Base-by-base conservation (phyloP, 306 rosid genomes). In the Cucumis cinereus region DNA sequence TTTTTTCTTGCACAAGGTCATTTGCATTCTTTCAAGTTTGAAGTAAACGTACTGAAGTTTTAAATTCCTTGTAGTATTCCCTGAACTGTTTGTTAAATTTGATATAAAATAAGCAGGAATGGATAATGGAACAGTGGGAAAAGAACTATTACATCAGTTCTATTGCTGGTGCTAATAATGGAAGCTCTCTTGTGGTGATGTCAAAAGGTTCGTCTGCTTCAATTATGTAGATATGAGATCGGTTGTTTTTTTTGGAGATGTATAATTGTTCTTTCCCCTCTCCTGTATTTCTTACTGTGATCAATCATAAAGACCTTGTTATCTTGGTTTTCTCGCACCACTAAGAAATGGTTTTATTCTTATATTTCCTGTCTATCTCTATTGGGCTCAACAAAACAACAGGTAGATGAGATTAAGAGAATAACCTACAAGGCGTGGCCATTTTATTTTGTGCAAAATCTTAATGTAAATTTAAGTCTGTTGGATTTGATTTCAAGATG, bases 1-100 rank as follows among this genome's bases (percentile, higher is more conserved):
- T 10, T 83, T 82, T 61, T 93, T 93, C 87, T 84, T 93, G 79
- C 96, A 90, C 86, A 91, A 93, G 98, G 98, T 91, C 75, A 81
- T 59, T 74, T 30, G 38, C 74, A 61, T 57, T 52, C 35, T 85
- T 82, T 76, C 55, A 59, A 47, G 47, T 85, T 72, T n/a, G 47
- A 19, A 28, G 36, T 66, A 30, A 56, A 23, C 20, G 28, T 28
- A 19, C 55, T 62, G 40, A 17, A 10, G 1, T 36, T 35, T 63
- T 10, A 40, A 64, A 12, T 75, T 74, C 9, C 11, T 5, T 55
- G 38, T 30, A 23, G 19, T 36, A 33, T n/a, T 52, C 43, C 28
- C 60, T 52, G 60, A 28, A 50, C 19, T 16, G 43, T 10, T 49
- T 50, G 33, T 72, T 52, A 30, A 52, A 20, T 50, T 72, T 71